Percentiles rank a stretch among this genome's conserved stretches.
These are phyloP conservation scores for Cyberlindnera mississippiensis DNA, from an alignment of 805 yeast genomes.

Conservation along the genomic window DNA sequence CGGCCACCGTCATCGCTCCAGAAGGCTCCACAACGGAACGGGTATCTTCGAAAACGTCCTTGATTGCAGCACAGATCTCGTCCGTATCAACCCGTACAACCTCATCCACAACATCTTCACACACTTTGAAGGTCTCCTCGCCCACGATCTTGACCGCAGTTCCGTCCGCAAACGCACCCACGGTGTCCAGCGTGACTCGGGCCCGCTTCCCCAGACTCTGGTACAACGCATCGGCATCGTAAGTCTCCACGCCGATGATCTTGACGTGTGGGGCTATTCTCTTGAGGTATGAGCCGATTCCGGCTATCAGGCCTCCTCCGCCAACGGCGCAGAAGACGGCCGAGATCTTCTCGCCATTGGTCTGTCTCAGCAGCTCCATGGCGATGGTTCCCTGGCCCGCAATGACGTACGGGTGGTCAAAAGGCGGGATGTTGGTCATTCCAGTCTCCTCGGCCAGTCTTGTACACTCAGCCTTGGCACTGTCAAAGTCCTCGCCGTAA, in stretches of 20 bases:
- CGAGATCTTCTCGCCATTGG: conserved; percentile 66
- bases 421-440: conserved; percentile 92
- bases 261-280: conserved; percentile 97
- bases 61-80: conserved; percentile 95
- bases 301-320: conserved; percentile 95
- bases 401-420: conserved; percentile 95
- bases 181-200: conserved; percentile 57
- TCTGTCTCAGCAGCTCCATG: conserved; percentile 85
- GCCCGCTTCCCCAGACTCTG: conserved; percentile 58
- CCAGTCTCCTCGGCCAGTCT: conserved; percentile 67
- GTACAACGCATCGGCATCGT: conserved; percentile 90
- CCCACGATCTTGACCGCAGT: conserved; percentile 92
- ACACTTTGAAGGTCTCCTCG: conserved; percentile 83
- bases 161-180: conserved; percentile 98
- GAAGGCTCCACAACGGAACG: conserved; percentile 93
- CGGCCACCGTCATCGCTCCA: conserved; percentile 96
- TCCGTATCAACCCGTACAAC: conserved; percentile 82
- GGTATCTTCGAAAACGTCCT: conserved; percentile 94
- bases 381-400: conserved; percentile 99
- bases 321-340: conserved; percentile 95
- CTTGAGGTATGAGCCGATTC: conserved; percentile 84
- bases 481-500: conserved; percentile 90
- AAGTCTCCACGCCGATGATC: conserved; percentile 92
- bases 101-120: conserved; percentile 80
- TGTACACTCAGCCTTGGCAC: conserved; percentile 89